phyloP scores from a whole-genome alignment of 768 basidiomycete genomes.

The Termitomyces sp. region DNA sequence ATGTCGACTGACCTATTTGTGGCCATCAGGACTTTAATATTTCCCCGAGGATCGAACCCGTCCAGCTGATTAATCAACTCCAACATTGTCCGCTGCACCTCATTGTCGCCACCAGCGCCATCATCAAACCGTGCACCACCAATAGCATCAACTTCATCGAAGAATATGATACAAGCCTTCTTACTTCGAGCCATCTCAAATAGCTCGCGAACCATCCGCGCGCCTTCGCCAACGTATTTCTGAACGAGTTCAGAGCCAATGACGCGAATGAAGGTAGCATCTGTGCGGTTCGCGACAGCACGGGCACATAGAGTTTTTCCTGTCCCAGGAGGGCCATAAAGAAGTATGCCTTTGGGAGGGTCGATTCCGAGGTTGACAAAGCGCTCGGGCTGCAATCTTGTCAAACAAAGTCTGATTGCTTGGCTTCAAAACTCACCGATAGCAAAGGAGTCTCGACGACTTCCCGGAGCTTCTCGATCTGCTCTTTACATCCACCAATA shows the following conservation, averaged over 20 bases:
- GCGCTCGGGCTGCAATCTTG: slow-evolving; percentile 77
- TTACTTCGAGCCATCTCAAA: slow-evolving; percentile 99
- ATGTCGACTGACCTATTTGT: slow-evolving; percentile 75
- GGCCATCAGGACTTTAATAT: slow-evolving; percentile 99
- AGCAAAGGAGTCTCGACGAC: slow-evolving; percentile 96
- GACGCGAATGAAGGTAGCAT: slow-evolving; percentile 98
- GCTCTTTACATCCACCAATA: slow-evolving; percentile 98
- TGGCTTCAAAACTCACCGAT: slow-evolving; percentile 51
- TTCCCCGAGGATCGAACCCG: slow-evolving; percentile 98
- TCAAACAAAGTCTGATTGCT: slow-evolving; percentile 10
- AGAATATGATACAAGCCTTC: slow-evolving; percentile 99
- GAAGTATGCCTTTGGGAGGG: slow-evolving; percentile 95
- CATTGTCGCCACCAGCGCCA: slow-evolving; percentile 98
- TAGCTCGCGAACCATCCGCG: slow-evolving; percentile 96
- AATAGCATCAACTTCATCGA: slow-evolving; percentile 97
- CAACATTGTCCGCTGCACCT: slow-evolving; percentile 98
- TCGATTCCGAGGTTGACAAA: slow-evolving; percentile 98
- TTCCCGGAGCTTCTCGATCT: slow-evolving; percentile 97
- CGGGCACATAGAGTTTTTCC: slow-evolving; percentile 98
- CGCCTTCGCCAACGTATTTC: slow-evolving; percentile 99
- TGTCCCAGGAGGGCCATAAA: slow-evolving; percentile 96
- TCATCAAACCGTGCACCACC: slow-evolving; percentile 98
- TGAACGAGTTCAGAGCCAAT: slow-evolving; percentile 99
- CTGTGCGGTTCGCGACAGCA: slow-evolving; percentile 97
- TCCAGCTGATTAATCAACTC: slow-evolving; percentile 98